Evolutionary conservation across 805 yeast species (phyloP).

Genomic region (Scheffersomyces amazonensis): DNA sequence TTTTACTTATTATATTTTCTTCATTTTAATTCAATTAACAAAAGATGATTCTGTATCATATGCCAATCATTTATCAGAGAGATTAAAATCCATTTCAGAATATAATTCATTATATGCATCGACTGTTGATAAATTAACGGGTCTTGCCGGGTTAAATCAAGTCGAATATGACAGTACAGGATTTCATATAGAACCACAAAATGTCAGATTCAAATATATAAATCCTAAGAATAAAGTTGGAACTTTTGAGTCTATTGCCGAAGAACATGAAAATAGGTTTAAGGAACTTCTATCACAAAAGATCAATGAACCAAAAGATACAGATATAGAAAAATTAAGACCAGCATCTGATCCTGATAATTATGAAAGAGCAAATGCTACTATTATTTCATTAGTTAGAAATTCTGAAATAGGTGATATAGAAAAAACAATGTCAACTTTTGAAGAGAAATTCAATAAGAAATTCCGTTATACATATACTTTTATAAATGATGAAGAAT

Average conservation of each 20-base stretch:
- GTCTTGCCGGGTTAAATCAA: no score
- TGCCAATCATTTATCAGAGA: no score
- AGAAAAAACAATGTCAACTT: conserved; percentile 50
- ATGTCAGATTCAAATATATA: conserved; percentile 30
- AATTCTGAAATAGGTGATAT: conserved; percentile 56
- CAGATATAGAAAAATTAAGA: conserved; percentile 24
- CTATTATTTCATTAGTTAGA: conserved; percentile 69
- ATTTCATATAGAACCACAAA: conserved; percentile 17
- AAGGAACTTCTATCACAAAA: conserved; percentile 29
- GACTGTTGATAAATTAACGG: no score
- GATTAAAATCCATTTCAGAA: no score
- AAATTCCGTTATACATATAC: conserved; percentile 81
- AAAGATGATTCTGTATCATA: no score
- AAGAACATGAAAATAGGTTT: conserved; percentile 38
- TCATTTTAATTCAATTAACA: no score
- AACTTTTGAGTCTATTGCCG: conserved; percentile 27
- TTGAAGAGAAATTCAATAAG: conserved; percentile 63
- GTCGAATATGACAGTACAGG: no score
- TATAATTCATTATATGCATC: no score
- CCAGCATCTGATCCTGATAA: conserved; percentile 22
- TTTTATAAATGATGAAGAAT: conserved; percentile 69
- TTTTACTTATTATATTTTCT: no score
- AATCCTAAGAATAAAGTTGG: conserved; percentile 27
- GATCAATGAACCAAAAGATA: conserved; percentile 50
- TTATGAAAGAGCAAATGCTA: conserved; percentile 63